Percentiles rank a stretch among this genome's conserved stretches.
Conservation (phyloP, 75 land plant species). For the Pseudotsuga menziesii region DNA sequence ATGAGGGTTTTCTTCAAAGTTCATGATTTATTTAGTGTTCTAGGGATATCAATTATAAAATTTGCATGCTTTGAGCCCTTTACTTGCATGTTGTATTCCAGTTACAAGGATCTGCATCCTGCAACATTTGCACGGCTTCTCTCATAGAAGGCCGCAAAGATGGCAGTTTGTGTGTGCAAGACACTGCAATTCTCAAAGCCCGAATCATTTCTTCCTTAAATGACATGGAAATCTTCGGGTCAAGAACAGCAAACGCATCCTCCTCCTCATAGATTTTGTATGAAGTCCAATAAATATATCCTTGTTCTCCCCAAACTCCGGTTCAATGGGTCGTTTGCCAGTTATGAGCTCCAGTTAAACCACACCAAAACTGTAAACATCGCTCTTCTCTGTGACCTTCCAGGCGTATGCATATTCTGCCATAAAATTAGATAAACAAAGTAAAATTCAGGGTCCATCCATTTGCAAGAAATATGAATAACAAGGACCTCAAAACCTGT, state of each 20-base stretch:
- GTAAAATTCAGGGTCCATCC: too few relatives aligned
- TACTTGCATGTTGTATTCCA: background rate
- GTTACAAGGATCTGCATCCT: constrained; percentile 38
- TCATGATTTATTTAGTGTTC: too few relatives aligned
- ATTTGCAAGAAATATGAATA: too few relatives aligned
- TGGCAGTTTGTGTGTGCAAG: constrained; percentile 66
- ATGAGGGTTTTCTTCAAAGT: too few relatives aligned
- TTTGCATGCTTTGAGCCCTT: too few relatives aligned
- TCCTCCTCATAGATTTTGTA: constrained; percentile 30
- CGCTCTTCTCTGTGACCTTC: constrained; percentile 73
- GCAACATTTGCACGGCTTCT: constrained; percentile 70
- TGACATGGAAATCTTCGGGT: constrained; percentile 29
- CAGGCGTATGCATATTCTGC: constrained; percentile 61
- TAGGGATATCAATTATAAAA: too few relatives aligned
- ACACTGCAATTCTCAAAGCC: constrained; percentile 59
- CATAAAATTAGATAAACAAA: background rate
- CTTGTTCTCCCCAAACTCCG: constrained; percentile 69
- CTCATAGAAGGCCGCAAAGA: constrained; percentile 76
- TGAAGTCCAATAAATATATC: constrained; percentile 71
- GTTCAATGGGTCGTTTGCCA: constrained; percentile 71
- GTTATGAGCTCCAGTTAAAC: constrained; percentile 89
- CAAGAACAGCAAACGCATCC: constrained; percentile 42
- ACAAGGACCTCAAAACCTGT: too few relatives aligned
- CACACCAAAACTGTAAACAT: constrained; percentile 93
- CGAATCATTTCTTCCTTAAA: constrained; percentile 51